Base-by-base conservation (phyloP, 257 asterid genomes). In the Ilex aquifolium region DNA sequence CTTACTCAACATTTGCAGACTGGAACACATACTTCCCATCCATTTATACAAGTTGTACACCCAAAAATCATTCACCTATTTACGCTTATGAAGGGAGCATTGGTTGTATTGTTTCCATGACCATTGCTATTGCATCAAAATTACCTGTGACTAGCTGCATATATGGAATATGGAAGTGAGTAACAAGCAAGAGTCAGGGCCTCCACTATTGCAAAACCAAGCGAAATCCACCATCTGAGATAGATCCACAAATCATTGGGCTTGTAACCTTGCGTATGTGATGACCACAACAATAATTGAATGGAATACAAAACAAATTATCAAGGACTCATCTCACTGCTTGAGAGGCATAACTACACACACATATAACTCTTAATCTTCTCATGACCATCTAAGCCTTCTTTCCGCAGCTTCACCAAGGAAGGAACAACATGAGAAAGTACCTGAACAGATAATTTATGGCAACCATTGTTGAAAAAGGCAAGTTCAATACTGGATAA, bases 361-460 rank as follows among this genome's bases (percentile, higher is more conserved):
- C 89, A 93, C 99, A 93, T 93, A 93, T 93, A 93, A 79, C 96
- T 80, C 90, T 93, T 93, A 82, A 93, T 93, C 95, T 90, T 93
- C 85, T 93, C 99, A 32, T 93, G 95, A 65, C 94, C 99, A 78
- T 90, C 97, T 77, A 93, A 85, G 77, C 99, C 99, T 82, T 93
- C 99, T 82, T 93, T 93, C 71, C 99, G 85, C 76, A 93, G 83
- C 88, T 93, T 93, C 85, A 90, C 94, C 53, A 93, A 77, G 64
- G 97, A 90, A 10, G 99, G 99, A 66, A 93, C 63, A 58, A 87
- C 75, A 46, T 87, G 90, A 69, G 97, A 93, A 72, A 90, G 86
- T 67, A 87, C 92, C 97, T 93, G 88, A 42, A 65, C 31, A 70
- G 59, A 51, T 66, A 3, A 61, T 27, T 63, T 13, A 57, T 31